Percentiles rank a stretch among this genome's conserved stretches.
Conservation (phyloP, 192 early-diverging fungal genomes). For the Backusella sp. region DNA sequence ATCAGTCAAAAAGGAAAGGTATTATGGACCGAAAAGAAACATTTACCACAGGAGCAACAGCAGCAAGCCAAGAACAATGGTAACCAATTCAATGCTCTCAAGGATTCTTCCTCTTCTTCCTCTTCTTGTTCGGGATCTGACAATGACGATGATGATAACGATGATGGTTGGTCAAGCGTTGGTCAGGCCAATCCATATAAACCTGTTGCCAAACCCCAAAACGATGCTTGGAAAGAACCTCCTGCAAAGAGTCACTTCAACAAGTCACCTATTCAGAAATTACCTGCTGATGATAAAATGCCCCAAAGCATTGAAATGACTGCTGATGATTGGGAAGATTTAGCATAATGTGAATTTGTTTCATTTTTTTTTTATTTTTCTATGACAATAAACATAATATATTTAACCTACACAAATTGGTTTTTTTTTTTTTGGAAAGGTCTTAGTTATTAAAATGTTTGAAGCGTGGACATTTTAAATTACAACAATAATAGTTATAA, state of each 20-base stretch:
- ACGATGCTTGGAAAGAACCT: slow-evolving; percentile 9
- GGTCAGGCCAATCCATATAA: neutral
- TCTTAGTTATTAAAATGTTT: too few species aligned
- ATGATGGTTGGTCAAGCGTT: slow-evolving; percentile 12
- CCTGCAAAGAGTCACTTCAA: neutral
- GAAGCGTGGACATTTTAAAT: too few species aligned
- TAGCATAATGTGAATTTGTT: neutral
- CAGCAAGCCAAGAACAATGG: neutral
- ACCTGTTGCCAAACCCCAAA: neutral
- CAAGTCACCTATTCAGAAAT: neutral
- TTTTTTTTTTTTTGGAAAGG: too few species aligned
- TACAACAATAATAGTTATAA: too few species aligned
- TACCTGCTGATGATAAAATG: neutral
- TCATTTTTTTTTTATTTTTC: neutral
- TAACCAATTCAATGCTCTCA: neutral
- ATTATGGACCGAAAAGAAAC: slow-evolving; percentile 36
- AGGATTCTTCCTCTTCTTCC: neutral
- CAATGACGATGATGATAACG: neutral
- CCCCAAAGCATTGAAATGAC: neutral
- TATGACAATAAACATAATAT: neutral
- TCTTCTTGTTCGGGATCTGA: too few species aligned
- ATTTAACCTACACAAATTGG: too few species aligned
- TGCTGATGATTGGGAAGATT: neutral
- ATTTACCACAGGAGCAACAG: neutral
- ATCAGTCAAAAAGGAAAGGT: slow-evolving; percentile 50